These are phyloP conservation scores for Zygnema circumcarinatum DNA, from an alignment of 139 green algal species.

Conservation along the genomic window DNA sequence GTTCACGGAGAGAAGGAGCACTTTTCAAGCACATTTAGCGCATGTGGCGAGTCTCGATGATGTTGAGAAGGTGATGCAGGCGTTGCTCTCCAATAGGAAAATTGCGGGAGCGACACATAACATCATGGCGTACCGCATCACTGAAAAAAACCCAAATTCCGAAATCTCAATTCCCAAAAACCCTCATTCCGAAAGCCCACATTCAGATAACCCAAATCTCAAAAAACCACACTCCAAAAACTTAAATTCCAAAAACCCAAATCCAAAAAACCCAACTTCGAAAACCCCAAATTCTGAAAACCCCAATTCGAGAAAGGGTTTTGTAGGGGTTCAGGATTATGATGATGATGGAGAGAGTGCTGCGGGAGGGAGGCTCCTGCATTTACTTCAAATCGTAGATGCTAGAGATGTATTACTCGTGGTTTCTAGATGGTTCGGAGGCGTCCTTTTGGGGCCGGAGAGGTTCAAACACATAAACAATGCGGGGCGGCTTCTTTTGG, in stretches of 20 bases:
- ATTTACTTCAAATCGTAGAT: slow-evolving; percentile 58
- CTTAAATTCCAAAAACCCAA: no score
- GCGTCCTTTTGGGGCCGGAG: slow-evolving; percentile 58
- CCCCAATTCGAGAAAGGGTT: no score
- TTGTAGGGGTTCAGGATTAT: slow-evolving; percentile 57
- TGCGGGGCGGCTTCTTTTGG: slow-evolving; percentile 24
- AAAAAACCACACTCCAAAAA: no score
- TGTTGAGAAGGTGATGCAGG: slow-evolving; percentile 40
- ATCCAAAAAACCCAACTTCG: no score
- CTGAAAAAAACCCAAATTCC: no score
- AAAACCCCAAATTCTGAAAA: no score
- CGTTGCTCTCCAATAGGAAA: slow-evolving; percentile 46
- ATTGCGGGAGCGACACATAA: slow-evolving; percentile 63
- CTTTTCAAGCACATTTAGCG: slow-evolving; percentile 60
- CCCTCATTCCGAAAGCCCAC: no score
- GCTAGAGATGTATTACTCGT: slow-evolving; percentile 57
- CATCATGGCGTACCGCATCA: slow-evolving; percentile 65
- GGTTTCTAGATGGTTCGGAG: slow-evolving; percentile 64
- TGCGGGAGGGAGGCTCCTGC: slow-evolving; percentile 58
- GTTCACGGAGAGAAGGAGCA: slow-evolving; percentile 34
- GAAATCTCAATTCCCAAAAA: no score
- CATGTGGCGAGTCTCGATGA: slow-evolving; percentile 26
- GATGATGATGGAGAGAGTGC: slow-evolving; percentile 65
- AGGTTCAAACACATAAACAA: slow-evolving; percentile 62
- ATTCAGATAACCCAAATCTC: no score